Evolutionary conservation across 2,329 filamentous ascomycete species (phyloP).

Genomic region (Neonectria punicea): DNA sequence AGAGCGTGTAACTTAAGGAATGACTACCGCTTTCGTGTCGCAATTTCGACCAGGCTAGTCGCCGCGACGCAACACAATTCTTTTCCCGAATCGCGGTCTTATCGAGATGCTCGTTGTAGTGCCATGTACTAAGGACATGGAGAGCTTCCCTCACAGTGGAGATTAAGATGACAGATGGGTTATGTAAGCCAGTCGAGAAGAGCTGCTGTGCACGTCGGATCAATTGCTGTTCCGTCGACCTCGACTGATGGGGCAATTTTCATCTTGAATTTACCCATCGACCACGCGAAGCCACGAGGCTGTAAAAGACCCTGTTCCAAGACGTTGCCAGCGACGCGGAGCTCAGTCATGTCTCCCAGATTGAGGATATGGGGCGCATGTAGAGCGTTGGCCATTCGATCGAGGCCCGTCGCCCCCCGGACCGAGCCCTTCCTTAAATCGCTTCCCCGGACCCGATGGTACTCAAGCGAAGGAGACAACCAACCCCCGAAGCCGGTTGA

Average conservation of each 20-base stretch:
- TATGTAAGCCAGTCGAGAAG: conserved; percentile 31
- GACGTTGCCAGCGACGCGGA: conserved; percentile 43
- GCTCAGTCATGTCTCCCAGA: conserved; percentile 49
- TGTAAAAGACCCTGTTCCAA: conserved; percentile 36
- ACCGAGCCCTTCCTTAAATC: conserved; percentile 36
- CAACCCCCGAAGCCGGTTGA: conserved; percentile 39
- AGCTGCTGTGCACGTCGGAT: conserved; percentile 24
- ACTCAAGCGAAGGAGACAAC: conserved; percentile 48
- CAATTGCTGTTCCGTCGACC: conserved; percentile 35
- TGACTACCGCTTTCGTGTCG: background rate
- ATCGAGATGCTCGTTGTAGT: conserved; percentile 11
- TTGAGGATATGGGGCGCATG: conserved; percentile 49
- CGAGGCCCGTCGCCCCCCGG: conserved; percentile 41
- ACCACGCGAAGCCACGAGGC: conserved; percentile 39
- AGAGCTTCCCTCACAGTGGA: background rate
- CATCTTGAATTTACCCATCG: conserved; percentile 36
- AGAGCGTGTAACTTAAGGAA: background rate
- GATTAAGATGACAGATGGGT: conserved; percentile 1
- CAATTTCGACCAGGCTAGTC: background rate
- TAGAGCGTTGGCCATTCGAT: conserved; percentile 46
- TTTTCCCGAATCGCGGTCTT: background rate
- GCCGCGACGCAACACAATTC: conserved; percentile 1
- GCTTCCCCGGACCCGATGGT: conserved; percentile 39
- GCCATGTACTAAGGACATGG: background rate
- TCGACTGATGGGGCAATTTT: conserved; percentile 40